A percentile compares a stretch with the other conserved stretches of the same genome.
Conservation (phyloP, 1,284 basidiomycete genomes). For the Gomphus bonarii region DNA sequence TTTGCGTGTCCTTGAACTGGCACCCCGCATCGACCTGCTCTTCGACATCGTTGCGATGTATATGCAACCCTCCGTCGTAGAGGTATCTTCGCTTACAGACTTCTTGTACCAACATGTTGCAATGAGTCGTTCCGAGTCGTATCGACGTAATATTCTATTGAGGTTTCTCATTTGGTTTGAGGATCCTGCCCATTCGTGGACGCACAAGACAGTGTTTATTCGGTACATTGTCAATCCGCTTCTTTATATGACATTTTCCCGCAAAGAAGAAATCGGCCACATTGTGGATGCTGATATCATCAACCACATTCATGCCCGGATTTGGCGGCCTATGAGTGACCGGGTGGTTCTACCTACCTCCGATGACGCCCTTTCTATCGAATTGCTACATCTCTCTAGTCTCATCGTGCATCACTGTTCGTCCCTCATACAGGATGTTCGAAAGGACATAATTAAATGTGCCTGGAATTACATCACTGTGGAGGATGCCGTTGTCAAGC, state of each 20-base stretch:
- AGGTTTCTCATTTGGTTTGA: constrained; percentile 84
- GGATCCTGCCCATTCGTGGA: constrained; percentile 54
- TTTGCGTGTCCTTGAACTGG: constrained; percentile 56
- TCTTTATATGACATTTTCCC: constrained; percentile 54
- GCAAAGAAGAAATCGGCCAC: constrained; percentile 32
- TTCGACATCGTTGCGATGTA: constrained; percentile 85
- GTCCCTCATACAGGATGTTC: constrained; percentile 65
- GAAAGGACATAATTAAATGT: constrained; percentile 93
- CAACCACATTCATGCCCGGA: constrained; percentile 54
- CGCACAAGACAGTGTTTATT: constrained; percentile 81
- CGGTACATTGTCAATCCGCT: constrained; percentile 87
- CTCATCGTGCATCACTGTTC: constrained; percentile 83
- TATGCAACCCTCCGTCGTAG: constrained; percentile 74
- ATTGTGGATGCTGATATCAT: constrained; percentile 68
- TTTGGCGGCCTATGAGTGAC: constrained; percentile 70
- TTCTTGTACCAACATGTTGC: constrained; percentile 89
- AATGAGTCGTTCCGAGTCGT: constrained; percentile 36
- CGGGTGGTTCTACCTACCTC: constrained; percentile 50
- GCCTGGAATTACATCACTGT: constrained; percentile 85
- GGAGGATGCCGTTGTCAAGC: constrained; percentile 89
- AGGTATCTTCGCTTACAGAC: constrained; percentile 71
- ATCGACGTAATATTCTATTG: constrained; percentile 75
- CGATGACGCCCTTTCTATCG: constrained; percentile 82
- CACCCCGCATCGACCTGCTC: constrained; percentile 74
- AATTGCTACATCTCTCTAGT: constrained; percentile 86